phyloP scores from a whole-genome alignment of 306 rosid genomes.

The Cyamopsis tetragonoloba region DNA sequence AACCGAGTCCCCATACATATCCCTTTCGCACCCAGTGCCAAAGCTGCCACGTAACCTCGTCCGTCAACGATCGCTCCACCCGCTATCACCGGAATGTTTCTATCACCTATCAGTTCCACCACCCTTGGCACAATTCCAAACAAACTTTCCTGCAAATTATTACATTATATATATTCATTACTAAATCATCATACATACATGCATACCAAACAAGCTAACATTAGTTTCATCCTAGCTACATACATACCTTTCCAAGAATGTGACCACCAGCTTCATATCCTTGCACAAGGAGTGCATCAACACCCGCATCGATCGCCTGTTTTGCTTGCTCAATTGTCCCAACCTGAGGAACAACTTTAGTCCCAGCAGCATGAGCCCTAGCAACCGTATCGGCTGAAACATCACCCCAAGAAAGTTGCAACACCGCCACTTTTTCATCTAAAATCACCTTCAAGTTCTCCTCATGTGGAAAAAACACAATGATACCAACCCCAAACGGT shows the following conservation, averaged over 20 bases:
- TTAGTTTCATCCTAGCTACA: too few species aligned
- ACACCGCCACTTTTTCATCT: constrained; percentile 54
- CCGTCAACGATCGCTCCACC: constrained; percentile 60
- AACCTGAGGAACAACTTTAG: constrained; percentile 52
- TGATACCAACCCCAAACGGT: constrained; percentile 62
- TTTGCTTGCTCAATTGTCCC: too few species aligned
- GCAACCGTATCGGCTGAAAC: constrained; percentile 42
- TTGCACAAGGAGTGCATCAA: constrained; percentile 62
- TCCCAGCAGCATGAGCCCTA: constrained; percentile 53
- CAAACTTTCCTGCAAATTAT: constrained; percentile 52
- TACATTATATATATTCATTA: too few species aligned
- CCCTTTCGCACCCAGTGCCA: constrained; percentile 67
- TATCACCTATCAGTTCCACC: constrained; percentile 51
- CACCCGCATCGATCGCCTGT: constrained; percentile 45
- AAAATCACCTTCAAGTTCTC: constrained; percentile 49
- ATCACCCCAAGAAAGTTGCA: constrained; percentile 63
- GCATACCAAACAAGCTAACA: too few species aligned
- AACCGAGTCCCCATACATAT: constrained; percentile 58
- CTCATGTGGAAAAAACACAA: constrained; percentile 58
- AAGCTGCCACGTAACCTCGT: constrained; percentile 59
- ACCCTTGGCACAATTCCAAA: constrained; percentile 53
- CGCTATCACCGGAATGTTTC: constrained; percentile 51
- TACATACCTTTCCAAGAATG: constrained; percentile 54
- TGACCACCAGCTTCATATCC: constrained; percentile 77
- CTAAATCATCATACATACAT: too few species aligned